A percentile compares a stretch with the other conserved stretches of the same genome.
phyloP scores from a whole-genome alignment of 805 yeast genomes.

The Kodamaea nitidulidarum region DNA sequence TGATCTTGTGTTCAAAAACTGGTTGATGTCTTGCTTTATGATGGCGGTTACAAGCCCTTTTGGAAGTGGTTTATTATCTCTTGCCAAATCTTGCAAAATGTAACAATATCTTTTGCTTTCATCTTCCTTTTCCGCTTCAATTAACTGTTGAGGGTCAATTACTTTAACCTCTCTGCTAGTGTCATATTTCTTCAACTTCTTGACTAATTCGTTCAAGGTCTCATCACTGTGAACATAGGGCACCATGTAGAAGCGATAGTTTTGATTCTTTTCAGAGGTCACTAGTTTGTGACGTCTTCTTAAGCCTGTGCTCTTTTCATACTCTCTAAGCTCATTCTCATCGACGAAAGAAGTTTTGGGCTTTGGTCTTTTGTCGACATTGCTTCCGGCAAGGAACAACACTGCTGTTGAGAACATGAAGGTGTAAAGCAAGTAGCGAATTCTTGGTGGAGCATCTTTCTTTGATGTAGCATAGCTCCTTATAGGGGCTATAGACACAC shows the following conservation, averaged over 20 bases:
- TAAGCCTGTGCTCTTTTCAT: slow-evolving; percentile 47
- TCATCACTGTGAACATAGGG: slow-evolving; percentile 26
- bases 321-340: slow-evolving; percentile 47
- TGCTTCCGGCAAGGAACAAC: slow-evolving; percentile 27
- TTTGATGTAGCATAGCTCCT: slow-evolving; percentile 7
- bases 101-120: slow-evolving; percentile 47
- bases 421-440: slow-evolving; percentile 36
- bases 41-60: slow-evolving; percentile 51
- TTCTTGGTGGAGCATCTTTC: slow-evolving; percentile 19
- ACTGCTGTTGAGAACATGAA: slow-evolving; percentile 30
- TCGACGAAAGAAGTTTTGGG: slow-evolving; percentile 37
- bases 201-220: slow-evolving; percentile 18
- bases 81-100: slow-evolving; percentile 44
- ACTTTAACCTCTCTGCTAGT: slow-evolving; percentile 27
- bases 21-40: slow-evolving; percentile 35
- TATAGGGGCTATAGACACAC: not conserved
- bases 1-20: slow-evolving; percentile 32
- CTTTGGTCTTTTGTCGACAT: slow-evolving; percentile 26
- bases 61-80: slow-evolving; percentile 27
- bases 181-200: slow-evolving; percentile 12
- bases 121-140: slow-evolving; percentile 43
- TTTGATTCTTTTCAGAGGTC: slow-evolving; percentile 30
- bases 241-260: slow-evolving; percentile 40
- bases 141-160: slow-evolving; percentile 49
- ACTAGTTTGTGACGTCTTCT: slow-evolving; percentile 47